These are phyloP conservation scores for Scheffersomyces quercinus DNA, from an alignment of 1,139 yeast genomes.

Conservation along the genomic window DNA sequence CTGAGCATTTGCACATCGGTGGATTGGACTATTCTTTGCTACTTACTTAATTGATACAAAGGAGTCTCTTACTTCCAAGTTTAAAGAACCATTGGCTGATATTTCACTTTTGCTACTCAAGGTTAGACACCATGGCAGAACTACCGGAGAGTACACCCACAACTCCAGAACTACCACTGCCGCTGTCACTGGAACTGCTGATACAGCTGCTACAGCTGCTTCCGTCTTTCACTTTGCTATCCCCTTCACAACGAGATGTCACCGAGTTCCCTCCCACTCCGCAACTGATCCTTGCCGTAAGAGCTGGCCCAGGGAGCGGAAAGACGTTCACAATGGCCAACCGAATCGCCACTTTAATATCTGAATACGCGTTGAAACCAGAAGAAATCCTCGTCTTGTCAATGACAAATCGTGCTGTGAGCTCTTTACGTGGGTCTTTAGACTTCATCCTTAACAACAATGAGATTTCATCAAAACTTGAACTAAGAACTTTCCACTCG, in stretches of 20 bases:
- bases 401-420: conserved; percentile 70
- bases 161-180: too few relatives aligned
- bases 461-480: conserved; percentile 32
- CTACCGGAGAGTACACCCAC: too few relatives aligned
- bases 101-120: too few relatives aligned
- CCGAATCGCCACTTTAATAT: conserved; percentile 52
- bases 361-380: conserved; percentile 42
- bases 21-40: too few relatives aligned
- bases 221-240: neutral
- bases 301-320: conserved; percentile 80
- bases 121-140: too few relatives aligned
- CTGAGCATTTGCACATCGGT: too few relatives aligned
- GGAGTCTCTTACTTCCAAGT: too few relatives aligned
- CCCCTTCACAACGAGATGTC: conserved; percentile 37
- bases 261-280: conserved; percentile 36
- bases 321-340: conserved; percentile 64
- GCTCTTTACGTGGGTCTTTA: conserved; percentile 46
- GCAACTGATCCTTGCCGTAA: conserved; percentile 45
- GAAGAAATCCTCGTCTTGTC: conserved; percentile 61
- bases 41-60: too few relatives aligned
- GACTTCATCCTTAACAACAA: conserved; percentile 27
- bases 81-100: too few relatives aligned
- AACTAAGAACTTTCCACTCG: conserved; percentile 63
- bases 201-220: too few relatives aligned
- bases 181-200: too few relatives aligned